phyloP scores from a whole-genome alignment of 176 grass and related monocot genomes.

The Oryza coarctata region DNA sequence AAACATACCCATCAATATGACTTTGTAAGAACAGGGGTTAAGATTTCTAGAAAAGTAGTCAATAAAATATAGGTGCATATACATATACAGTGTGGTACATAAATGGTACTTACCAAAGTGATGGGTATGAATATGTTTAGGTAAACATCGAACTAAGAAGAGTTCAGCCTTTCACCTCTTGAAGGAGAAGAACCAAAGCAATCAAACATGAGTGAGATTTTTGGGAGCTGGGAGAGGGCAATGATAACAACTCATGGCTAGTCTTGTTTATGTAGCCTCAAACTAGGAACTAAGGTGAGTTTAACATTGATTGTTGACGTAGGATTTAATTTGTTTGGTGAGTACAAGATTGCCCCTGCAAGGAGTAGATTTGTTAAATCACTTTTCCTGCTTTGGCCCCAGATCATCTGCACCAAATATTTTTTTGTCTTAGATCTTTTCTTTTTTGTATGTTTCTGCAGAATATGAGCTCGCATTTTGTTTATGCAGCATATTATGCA shows the following conservation, averaged over 20 bases:
- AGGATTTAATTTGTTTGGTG: neutral
- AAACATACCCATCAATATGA: neutral
- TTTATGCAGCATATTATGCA: neutral
- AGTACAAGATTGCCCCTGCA: neutral
- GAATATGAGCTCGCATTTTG: neutral
- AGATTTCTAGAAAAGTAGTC: neutral
- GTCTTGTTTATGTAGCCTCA: neutral
- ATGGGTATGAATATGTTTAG: neutral
- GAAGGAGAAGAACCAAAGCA: neutral
- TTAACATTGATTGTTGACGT: neutral
- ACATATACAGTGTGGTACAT: neutral
- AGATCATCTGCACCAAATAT: neutral
- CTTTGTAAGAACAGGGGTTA: neutral
- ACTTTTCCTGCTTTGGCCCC: neutral
- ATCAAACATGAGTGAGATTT: neutral
- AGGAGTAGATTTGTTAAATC: neutral
- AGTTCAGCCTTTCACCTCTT: neutral
- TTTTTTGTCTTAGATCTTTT: neutral
- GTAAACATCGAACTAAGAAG: neutral
- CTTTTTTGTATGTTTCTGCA: neutral
- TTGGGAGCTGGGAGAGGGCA: neutral
- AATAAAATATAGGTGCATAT: neutral
- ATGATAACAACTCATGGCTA: neutral
- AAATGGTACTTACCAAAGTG: neutral
- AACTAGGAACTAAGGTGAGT: neutral